These are phyloP conservation scores for Plasmodium gonderi DNA, from an alignment of 169 alveolate genomes.

Conservation along the genomic window DNA sequence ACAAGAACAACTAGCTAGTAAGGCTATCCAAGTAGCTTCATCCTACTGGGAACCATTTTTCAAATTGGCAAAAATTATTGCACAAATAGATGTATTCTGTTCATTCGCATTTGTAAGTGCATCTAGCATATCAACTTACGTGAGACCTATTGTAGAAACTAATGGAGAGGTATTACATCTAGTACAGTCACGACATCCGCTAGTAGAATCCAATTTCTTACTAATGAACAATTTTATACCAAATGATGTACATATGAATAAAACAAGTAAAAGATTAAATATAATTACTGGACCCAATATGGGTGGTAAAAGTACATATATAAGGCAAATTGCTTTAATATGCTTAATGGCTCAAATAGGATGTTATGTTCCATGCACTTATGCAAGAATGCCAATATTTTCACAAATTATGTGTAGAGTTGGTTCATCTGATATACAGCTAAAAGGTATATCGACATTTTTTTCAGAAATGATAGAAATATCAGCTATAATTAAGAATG, in stretches of 20 bases:
- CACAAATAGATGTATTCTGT: constrained; percentile 94
- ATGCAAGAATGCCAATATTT: constrained; percentile 93
- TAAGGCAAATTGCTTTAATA: constrained; percentile 89
- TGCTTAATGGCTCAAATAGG: constrained; percentile 94
- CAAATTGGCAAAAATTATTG: constrained; percentile 87
- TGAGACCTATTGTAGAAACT: constrained; percentile 89
- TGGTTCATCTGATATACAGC: constrained; percentile 97
- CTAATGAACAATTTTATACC: constrained; percentile 87
- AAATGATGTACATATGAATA: constrained; percentile 87
- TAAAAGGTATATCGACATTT: constrained; percentile 96
- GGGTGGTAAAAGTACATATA: constrained; percentile 99
- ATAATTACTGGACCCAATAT: constrained; percentile 98
- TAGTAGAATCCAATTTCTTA: constrained; percentile 85
- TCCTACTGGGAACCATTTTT: constrained; percentile 96
- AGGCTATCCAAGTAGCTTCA: constrained; percentile 94
- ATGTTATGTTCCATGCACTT: constrained; percentile 94
- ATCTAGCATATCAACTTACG: constrained; percentile 87
- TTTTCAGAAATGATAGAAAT: constrained; percentile 98
- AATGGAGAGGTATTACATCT: constrained; percentile 85
- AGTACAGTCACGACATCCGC: constrained; percentile 89
- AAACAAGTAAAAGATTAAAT: constrained; percentile 88
- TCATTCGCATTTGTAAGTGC: constrained; percentile 93
- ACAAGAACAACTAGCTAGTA: constrained; percentile 89
- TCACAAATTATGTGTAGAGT: constrained; percentile 96
- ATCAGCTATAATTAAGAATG: constrained; percentile 93